A percentile compares a stretch with the other conserved stretches of the same genome.
phyloP scores from a whole-genome alignment of 805 yeast species.

The Ogataea wickerhamii region DNA sequence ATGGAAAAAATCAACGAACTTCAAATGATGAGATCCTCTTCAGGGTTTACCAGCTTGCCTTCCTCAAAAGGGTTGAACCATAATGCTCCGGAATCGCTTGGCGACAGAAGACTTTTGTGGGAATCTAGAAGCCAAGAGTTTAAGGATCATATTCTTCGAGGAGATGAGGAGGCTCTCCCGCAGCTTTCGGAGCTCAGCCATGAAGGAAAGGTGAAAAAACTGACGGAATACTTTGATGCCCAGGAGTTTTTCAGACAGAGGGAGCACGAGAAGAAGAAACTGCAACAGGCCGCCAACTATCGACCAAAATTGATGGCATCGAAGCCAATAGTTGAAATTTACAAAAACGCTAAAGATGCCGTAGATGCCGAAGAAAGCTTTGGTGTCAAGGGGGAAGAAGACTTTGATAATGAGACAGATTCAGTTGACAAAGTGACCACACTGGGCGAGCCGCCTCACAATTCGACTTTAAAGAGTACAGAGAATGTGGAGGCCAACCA shows the following conservation, averaged over 20 bases:
- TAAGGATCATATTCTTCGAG: conserved; percentile 19
- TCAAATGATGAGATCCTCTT: conserved; percentile 11
- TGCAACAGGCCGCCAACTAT: conserved; percentile 54
- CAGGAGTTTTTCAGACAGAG: conserved; percentile 85
- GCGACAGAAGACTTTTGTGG: conserved; percentile 21
- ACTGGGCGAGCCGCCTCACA: background rate
- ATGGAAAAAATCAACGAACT: conserved; percentile 25
- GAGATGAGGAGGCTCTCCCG: conserved; percentile 17
- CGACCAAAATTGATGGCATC: conserved; percentile 73
- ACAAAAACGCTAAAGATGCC: conserved; percentile 83
- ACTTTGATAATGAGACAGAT: background rate
- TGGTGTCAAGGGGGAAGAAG: background rate
- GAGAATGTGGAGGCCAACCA: conserved; percentile 1
- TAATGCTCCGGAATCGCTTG: conserved; percentile 1
- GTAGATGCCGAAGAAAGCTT: conserved; percentile 44
- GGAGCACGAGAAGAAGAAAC: conserved; percentile 66
- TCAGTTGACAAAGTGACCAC: background rate
- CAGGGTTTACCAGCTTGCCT: background rate
- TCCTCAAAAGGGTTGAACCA: background rate
- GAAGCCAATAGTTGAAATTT: conserved; percentile 87
- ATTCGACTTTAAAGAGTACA: background rate
- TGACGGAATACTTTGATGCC: conserved; percentile 71
- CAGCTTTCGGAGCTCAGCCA: conserved; percentile 13
- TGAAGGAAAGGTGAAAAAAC: conserved; percentile 52
- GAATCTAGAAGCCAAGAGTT: conserved; percentile 22